A percentile compares a stretch with the other conserved stretches of the same genome.
Evolutionary conservation across 2,329 filamentous ascomycete species (phyloP).

Genomic region (Tolypocladium guangdongense): DNA sequence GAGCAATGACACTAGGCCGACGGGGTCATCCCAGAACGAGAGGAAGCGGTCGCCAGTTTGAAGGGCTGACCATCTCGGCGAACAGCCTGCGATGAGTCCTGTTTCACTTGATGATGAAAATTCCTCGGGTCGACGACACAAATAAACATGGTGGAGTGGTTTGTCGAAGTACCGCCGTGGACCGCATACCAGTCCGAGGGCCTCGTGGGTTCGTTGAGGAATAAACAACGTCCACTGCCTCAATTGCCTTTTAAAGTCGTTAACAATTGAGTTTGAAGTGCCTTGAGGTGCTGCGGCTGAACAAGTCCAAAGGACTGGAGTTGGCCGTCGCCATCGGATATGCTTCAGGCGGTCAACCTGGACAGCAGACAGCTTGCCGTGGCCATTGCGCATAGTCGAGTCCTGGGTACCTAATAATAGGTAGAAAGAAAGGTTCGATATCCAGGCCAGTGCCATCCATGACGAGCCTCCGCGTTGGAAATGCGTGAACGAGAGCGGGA

Average conservation of each 20-base stretch:
- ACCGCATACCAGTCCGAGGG: neutral
- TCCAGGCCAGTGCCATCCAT: neutral
- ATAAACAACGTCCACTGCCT: neutral
- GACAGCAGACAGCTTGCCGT: no score
- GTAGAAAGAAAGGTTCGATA: neutral
- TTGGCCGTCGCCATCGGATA: neutral
- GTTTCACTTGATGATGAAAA: neutral
- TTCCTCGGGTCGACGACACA: neutral
- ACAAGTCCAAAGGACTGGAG: neutral
- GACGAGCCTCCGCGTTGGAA: neutral
- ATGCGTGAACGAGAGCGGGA: neutral
- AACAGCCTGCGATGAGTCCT: neutral
- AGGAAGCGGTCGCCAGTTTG: neutral
- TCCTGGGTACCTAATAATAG: no score
- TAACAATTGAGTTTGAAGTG: no score
- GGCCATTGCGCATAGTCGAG: no score
- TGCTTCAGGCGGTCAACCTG: neutral
- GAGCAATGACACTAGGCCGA: neutral
- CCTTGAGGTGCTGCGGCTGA: neutral
- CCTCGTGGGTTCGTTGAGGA: neutral
- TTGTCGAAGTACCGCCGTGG: neutral
- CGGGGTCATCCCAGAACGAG: neutral
- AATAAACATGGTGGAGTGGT: neutral
- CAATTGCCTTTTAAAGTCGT: neutral
- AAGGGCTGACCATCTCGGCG: neutral